Evolutionary conservation across 2,329 filamentous ascomycete genomes (phyloP), one percentile per base, ranked within the genome.

Genomic region (Ophiosphaerella herpotricha): DNA sequence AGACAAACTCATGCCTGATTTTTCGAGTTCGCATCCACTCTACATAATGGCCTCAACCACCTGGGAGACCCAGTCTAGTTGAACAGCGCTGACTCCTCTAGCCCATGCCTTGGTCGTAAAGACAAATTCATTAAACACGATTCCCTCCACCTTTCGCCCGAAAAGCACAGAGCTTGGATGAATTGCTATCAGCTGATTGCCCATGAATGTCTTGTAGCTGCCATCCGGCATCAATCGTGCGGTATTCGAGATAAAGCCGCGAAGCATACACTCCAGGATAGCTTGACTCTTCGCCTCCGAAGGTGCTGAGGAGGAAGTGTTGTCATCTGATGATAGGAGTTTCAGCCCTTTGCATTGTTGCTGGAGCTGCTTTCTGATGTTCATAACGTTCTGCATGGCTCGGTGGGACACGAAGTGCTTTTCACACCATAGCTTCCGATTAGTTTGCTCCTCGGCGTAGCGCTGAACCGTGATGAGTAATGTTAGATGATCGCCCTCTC

Each of bases 351-450:
- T 77, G 61, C 81, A 85, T 63, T 84, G 82, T 3, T 77, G 69
- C 16, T 74, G 76, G n/a, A 85, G 76, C 68, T 86, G 84, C 63
- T 85, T 86, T 46, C 83, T 79, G 40, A 86, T 80, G 54, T 86
- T 82, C 82, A 87, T 85, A 3, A 85, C 83, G 13, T 80, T 82
- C 57, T 84, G 81, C 85, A 87, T 87, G 3, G 84, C 83, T 34
- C 84, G 78, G 58, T 87, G 84, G 2, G 78, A 83, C 9, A 87
- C 80, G 53, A 83, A 76, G 57, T 84, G 82, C 54, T 76, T 75
- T 49, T 82, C 77, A 26, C 82, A 81, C 85, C 85, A 87, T 14
- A 75, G 74, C 56, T 82, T 84, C 11, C 85, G 78, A 61, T 87
- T 82, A 1, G 78, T 74, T 14, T 78, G 75, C 54, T 87, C 84